A percentile compares a stretch with the other conserved stretches of the same genome.
Evolutionary conservation across 208 protist genomes (phyloP).

Genomic region (Trypanosoma brucei): DNA sequence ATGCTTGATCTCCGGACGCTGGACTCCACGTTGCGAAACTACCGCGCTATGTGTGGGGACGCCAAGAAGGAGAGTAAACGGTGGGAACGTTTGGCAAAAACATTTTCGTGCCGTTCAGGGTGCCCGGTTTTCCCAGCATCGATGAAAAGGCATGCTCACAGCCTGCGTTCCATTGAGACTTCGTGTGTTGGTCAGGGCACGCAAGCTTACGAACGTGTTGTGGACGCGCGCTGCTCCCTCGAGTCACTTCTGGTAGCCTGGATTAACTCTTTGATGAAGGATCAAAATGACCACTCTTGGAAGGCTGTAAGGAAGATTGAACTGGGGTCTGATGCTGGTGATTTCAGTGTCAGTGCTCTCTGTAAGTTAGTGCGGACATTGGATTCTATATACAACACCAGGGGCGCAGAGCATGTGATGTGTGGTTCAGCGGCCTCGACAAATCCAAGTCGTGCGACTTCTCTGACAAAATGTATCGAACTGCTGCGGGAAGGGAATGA

Average conservation of each 20-base stretch:
- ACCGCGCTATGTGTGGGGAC: neutral
- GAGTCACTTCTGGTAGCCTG: constrained; percentile 62
- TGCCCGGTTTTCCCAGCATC: constrained; percentile 33
- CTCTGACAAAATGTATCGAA: neutral
- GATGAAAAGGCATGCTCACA: constrained; percentile 24
- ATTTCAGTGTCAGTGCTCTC: constrained; percentile 37
- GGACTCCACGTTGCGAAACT: constrained; percentile 13
- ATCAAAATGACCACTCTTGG: constrained; percentile 10
- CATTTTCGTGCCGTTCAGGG: constrained; percentile 37
- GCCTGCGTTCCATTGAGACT: constrained; percentile 43
- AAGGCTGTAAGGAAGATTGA: constrained; percentile 24
- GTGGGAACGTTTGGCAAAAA: constrained; percentile 80
- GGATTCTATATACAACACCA: constrained; percentile 25
- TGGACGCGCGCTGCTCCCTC: constrained; percentile 22
- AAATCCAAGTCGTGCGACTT: neutral
- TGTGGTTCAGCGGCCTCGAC: neutral
- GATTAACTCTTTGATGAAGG: constrained; percentile 68
- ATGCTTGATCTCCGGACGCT: constrained; percentile 44
- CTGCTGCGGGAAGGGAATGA: neutral
- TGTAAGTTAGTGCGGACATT: constrained; percentile 59
- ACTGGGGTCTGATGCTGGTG: constrained; percentile 14
- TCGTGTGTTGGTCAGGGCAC: constrained; percentile 16
- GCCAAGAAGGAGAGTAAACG: constrained; percentile 34
- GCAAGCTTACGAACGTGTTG: neutral
- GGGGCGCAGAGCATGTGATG: constrained; percentile 11